Evolutionary conservation across 2,329 filamentous ascomycete species (phyloP), one percentile per base, ranked within the genome.

Genomic region (Beauveria brongniartii): DNA sequence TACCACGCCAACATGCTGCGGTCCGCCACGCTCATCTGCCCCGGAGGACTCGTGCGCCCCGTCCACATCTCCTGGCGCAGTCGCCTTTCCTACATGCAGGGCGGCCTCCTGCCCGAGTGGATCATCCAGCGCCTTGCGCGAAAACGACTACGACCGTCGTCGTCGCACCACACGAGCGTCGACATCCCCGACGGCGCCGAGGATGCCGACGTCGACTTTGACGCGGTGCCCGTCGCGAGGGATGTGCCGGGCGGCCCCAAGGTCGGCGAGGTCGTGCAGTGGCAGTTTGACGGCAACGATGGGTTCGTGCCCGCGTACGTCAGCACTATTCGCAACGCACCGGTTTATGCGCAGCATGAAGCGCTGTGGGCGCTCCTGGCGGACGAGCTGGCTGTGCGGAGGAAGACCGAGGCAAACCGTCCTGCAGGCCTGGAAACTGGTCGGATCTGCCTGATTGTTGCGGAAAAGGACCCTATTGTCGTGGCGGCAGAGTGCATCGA

Each of bases 241-340:
- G 72, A 73, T 14, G 75, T 81, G 57, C 78, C 81, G 0, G 67
- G 74, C 18, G 76, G 86, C 57, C 85, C 82, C 8, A 63, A 50
- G 26, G 80, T 90, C 3, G 81, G 84, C 0, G 78, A 79, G 3
- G 82, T 88, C 0, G 84, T 91, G 54, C 73, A 76, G 51, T 92
- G 89, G 87, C 90, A 93, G 72, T 74, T 91, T 22, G 75, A 78
- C 41, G 69, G 81, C 30, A 88, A 93, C 69, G 68, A 71, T 1
- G 90, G 88, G 0, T 92, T 91, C 67, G 76, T 91, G 5, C 76
- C 78, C 2, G 82, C 89, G 0, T 92, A 92, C 67, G 81, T 91
- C 67, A 89, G 84, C 61, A 85, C 82, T 34, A 87, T 93, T 65
- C 80, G 85, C 22, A 74, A 88, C 67, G 87, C 86, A 2, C 90